Conservation (phyloP, 805 yeast genomes). For the Sugiyamaella boreocaroliniensis region DNA sequence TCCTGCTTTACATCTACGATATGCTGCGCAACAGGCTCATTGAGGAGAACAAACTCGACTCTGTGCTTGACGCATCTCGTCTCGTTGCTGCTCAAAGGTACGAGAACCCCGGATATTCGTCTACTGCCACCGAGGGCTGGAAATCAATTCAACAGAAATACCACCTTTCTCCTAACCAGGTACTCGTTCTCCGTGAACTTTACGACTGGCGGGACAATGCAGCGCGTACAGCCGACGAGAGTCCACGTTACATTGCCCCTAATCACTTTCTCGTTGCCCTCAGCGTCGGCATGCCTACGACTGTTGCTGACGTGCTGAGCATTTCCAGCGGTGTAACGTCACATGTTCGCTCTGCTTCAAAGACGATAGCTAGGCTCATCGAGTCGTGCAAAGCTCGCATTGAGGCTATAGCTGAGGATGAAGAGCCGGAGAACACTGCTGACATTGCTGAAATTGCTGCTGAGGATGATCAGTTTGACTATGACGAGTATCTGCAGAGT, state of each 20-base stretch:
- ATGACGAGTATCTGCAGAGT: conserved; percentile 3
- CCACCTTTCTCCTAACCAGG: conserved; percentile 50
- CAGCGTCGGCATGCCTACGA: conserved; percentile 52
- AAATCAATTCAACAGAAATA: conserved; percentile 52
- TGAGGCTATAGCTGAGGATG: not conserved
- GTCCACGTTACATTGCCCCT: conserved; percentile 75
- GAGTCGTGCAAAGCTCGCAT: not conserved
- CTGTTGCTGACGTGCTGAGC: conserved; percentile 33
- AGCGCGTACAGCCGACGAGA: conserved; percentile 78
- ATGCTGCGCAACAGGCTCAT: conserved; percentile 58
- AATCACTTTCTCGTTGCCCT: conserved; percentile 66
- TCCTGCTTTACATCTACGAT: conserved; percentile 73
- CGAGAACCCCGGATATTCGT: conserved; percentile 59
- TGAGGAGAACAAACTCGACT: conserved; percentile 36
- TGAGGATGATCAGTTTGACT: conserved; percentile 1
- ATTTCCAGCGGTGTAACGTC: conserved; percentile 38
- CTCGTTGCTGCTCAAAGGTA: conserved; percentile 74
- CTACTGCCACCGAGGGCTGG: conserved; percentile 52
- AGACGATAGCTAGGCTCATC: conserved; percentile 53
- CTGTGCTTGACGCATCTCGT: conserved; percentile 66
- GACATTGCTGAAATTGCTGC: not conserved
- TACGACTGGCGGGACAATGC: conserved; percentile 76
- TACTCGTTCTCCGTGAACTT: conserved; percentile 51
- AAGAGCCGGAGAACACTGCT: not conserved
- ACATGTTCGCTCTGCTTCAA: conserved; percentile 51